phyloP scores from a whole-genome alignment of 2,329 filamentous ascomycete species.

The Diaporthe longicolla region DNA sequence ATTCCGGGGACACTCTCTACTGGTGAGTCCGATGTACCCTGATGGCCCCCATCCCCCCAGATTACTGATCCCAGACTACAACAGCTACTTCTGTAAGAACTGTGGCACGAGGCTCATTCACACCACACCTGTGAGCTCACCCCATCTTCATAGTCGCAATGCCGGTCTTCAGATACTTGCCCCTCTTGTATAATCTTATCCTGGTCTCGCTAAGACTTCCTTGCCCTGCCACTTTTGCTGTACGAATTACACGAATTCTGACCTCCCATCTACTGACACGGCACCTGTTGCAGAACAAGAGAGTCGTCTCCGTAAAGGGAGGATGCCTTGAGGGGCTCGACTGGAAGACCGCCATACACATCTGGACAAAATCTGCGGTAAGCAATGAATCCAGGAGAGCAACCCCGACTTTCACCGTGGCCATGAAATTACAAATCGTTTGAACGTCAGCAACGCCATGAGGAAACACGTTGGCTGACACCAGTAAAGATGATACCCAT shows the following conservation, averaged over 20 bases:
- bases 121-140: constrained; percentile 64
- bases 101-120: constrained; percentile 78
- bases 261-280: neutral
- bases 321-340: constrained; percentile 76
- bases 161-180: neutral
- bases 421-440: neutral
- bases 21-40: constrained; percentile 59
- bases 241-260: neutral
- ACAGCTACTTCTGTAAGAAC: constrained; percentile 74
- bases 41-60: neutral
- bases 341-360: constrained; percentile 73
- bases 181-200: too few species aligned
- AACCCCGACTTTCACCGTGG: neutral
- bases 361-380: constrained; percentile 71
- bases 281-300: constrained; percentile 60
- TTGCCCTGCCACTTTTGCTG: neutral
- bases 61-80: constrained; percentile 6
- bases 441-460: too few species aligned
- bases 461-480: neutral
- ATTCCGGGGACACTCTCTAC: constrained; percentile 69
- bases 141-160: neutral
- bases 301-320: constrained; percentile 75
- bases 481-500: constrained; percentile 75
- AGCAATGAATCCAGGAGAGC: neutral
- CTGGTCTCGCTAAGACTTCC: neutral